Conservation (phyloP, 768 basidiomycete genomes). For the Pleurotus citrinopileatus region DNA sequence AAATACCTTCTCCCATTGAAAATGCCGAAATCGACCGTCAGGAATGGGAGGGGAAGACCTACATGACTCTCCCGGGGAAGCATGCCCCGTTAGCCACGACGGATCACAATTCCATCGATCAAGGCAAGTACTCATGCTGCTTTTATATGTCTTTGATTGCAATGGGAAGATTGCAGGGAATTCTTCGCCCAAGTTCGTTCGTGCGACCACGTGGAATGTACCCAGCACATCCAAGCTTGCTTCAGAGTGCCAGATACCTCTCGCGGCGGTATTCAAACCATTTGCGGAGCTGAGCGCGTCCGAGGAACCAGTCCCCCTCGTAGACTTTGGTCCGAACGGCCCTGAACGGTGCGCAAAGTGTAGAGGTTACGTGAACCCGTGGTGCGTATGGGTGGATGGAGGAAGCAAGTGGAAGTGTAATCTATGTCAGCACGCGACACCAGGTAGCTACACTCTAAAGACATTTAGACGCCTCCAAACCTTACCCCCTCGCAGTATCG, state of each 20-base stretch:
- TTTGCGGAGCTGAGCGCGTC: constrained; percentile 78
- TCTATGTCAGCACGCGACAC: constrained; percentile 79
- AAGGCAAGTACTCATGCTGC: constrained; percentile 44
- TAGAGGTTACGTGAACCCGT: constrained; percentile 90
- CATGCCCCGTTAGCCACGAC: constrained; percentile 84
- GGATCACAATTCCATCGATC: constrained; percentile 87
- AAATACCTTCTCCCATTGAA: constrained; percentile 90
- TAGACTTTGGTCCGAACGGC: constrained; percentile 67
- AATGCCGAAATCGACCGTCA: constrained; percentile 76
- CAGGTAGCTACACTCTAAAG: constrained; percentile 57
- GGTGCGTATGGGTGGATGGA: constrained; percentile 82
- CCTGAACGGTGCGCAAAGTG: constrained; percentile 86
- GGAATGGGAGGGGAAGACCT: constrained; percentile 71
- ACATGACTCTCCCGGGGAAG: constrained; percentile 51
- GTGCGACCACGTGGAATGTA: constrained; percentile 87
- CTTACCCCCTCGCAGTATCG: constrained; percentile 46
- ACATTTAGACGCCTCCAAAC: constrained; percentile 1
- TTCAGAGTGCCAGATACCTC: constrained; percentile 77
- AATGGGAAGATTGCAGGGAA: constrained; percentile 52
- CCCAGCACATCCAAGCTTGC: constrained; percentile 80
- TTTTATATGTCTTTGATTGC: neutral
- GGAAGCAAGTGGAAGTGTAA: constrained; percentile 93
- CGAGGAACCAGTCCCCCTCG: constrained; percentile 78
- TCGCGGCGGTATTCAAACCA: constrained; percentile 85
- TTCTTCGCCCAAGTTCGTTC: constrained; percentile 87